These are phyloP conservation scores for Solanum hybrid DNA, from an alignment of 305 asterid genomes.

Conservation along the genomic window DNA sequence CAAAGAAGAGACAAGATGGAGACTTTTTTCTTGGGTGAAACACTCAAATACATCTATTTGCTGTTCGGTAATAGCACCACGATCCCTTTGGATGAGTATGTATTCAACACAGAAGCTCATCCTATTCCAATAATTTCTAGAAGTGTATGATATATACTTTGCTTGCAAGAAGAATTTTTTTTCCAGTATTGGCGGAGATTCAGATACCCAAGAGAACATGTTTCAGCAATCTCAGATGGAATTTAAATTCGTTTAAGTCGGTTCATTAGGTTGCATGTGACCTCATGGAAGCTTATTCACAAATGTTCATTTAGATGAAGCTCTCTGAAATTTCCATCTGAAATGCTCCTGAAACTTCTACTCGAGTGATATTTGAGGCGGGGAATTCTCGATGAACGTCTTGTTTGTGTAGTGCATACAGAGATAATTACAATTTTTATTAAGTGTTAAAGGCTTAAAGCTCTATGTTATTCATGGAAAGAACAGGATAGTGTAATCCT, in stretches of 20 bases:
- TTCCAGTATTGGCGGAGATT: background rate
- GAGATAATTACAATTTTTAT: background rate
- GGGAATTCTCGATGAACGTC: background rate
- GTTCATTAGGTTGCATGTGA: background rate
- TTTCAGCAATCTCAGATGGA: background rate
- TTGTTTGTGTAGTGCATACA: background rate
- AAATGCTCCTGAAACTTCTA: background rate
- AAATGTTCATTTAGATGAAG: background rate
- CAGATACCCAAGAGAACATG: background rate
- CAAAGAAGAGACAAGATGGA: conserved; percentile 94
- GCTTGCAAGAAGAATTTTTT: background rate
- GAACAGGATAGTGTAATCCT: background rate
- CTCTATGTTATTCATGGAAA: background rate
- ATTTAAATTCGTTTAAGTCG: background rate
- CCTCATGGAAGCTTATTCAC: background rate
- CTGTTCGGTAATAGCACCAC: conserved; percentile 44
- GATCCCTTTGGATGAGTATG: conserved; percentile 79
- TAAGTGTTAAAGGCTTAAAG: background rate
- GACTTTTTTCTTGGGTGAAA: conserved; percentile 91
- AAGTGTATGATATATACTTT: background rate
- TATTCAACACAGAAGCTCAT: conserved; percentile 96
- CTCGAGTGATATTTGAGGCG: background rate
- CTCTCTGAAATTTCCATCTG: background rate
- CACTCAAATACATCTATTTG: conserved; percentile 78
- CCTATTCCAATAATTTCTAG: conserved; percentile 51